Base-by-base conservation (phyloP, 208 protist genomes). In the Naegleria fowleri region DNA sequence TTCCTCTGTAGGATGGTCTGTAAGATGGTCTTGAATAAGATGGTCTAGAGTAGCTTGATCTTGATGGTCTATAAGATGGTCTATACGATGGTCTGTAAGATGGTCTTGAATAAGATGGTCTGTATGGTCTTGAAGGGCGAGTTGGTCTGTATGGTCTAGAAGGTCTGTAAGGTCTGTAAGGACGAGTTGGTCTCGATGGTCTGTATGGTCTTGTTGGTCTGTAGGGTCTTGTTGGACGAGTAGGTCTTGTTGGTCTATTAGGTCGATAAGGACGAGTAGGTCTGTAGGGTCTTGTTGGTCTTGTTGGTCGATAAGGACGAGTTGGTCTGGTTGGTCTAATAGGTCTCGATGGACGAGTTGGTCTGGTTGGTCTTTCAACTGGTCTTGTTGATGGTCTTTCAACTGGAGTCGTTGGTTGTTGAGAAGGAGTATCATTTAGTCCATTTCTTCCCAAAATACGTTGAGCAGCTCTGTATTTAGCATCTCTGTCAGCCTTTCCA, bases 401-500 rank as follows among this genome's bases (percentile, higher is more conserved):
- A 15, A 15, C 51, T 58, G 51, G 51, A 19, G 5, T 5, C 5
- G 51, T 48, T 48, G 43, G 43, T 48, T 48, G 55, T 67, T 67
- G 55, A 67, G 55, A 4, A 29, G 55, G 6, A 67, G 2, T 29
- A 7, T 48, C 43, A 48, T 48, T 48, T 48, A 7, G 43, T 9
- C 43, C 43, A 48, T 48, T 48, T 67, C 55, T 67, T 22, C 55
- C 55, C 7, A 79, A 33, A 79, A 79, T 25, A 79, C 25, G 5
- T 33, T 13, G 9, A 36, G 67, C 67, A 79, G 67, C 29, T 79
- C 29, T 79, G 6, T 36, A 79, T 3, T 79, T 29, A 5, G 13
- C 36, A 39, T 88, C 90, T 39, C 89, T 1, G 33, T 92, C 91
- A 36, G 91, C 91, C 52, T 92, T 85, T 33, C 91, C 91, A 83